Percentiles rank a stretch among this genome's conserved stretches.
These are phyloP conservation scores for Hypoxylon perforatum DNA, from an alignment of 495 filamentous ascomycete species.

Conservation along the genomic window DNA sequence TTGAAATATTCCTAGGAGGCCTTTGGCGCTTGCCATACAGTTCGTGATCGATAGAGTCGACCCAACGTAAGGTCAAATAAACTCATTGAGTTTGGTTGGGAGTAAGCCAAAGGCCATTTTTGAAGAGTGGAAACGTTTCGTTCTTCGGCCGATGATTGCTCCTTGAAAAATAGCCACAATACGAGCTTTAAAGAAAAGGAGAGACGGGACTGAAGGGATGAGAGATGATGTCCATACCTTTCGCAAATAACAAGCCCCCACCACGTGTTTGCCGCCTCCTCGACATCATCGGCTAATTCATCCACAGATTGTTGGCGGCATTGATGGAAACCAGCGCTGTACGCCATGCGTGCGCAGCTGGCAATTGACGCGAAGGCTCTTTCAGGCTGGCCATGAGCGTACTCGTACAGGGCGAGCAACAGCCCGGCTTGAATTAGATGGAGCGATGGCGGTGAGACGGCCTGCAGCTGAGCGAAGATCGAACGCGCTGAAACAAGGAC, in stretches of 20 bases:
- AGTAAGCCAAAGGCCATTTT: too few species aligned
- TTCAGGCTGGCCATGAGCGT: constrained; percentile 43
- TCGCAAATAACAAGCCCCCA: constrained; percentile 50
- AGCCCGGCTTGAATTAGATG: constrained; percentile 50
- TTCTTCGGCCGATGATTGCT: too few species aligned
- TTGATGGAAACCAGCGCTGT: constrained; percentile 43
- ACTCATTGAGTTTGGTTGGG: too few species aligned
- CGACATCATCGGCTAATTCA: too few species aligned
- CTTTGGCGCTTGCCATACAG: too few species aligned
- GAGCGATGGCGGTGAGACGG: constrained; percentile 39
- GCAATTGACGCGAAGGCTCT: constrained; percentile 49
- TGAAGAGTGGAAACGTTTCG: too few species aligned
- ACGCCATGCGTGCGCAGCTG: constrained; percentile 43
- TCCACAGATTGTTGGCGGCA: too few species aligned
- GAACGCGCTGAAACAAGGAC: too few species aligned
- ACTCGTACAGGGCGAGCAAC: constrained; percentile 34
- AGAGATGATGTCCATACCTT: constrained; percentile 29
- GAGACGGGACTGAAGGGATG: constrained; percentile 19
- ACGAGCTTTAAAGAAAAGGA: background rate
- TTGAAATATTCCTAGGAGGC: too few species aligned
- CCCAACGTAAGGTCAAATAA: too few species aligned
- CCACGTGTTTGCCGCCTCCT: constrained; percentile 51
- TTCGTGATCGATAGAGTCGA: too few species aligned
- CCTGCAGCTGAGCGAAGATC: constrained; percentile 52
- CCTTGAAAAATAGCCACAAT: too few species aligned